Conservation (phyloP, 148 eudicot genomes). For the Rhododendron molle region DNA sequence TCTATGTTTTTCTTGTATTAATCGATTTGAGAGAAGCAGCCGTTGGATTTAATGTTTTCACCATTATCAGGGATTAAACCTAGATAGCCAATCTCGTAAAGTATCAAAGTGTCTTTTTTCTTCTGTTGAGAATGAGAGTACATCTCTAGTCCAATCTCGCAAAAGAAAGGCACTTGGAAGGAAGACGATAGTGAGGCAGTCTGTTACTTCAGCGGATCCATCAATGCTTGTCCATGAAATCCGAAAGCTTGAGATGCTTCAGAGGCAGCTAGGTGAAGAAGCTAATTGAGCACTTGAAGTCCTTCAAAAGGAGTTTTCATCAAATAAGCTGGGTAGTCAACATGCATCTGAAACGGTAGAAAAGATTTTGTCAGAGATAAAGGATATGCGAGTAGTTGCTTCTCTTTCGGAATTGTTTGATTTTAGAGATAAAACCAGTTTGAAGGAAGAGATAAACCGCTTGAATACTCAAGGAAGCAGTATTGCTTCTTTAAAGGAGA, state of each 20-base stretch:
- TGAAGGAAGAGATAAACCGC: conserved; percentile 79
- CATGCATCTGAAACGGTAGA: conserved; percentile 77
- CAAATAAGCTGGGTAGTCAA: conserved; percentile 66
- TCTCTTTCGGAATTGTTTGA: conserved; percentile 46
- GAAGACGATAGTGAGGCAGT: conserved; percentile 51
- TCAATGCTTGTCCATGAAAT: conserved; percentile 76
- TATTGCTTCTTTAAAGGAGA: conserved; percentile 73
- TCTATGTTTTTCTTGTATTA: not conserved
- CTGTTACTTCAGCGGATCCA: conserved; percentile 62
- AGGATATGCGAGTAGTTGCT: conserved; percentile 49
- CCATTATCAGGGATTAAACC: conserved; percentile 49
- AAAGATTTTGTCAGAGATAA: conserved; percentile 75
- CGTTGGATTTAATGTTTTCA: not conserved
- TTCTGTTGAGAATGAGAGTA: conserved; percentile 25
- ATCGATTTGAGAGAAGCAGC: conserved; percentile 3
- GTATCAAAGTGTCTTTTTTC: conserved; percentile 68
- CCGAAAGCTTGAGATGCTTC: conserved; percentile 81
- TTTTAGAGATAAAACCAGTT: conserved; percentile 51
- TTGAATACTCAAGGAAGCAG: conserved; percentile 58
- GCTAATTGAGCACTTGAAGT: conserved; percentile 85
- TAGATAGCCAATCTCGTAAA: conserved; percentile 53
- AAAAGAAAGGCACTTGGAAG: conserved; percentile 36
- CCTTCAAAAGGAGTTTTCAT: conserved; percentile 83
- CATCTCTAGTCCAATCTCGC: conserved; percentile 23
- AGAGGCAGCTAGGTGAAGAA: conserved; percentile 95